These are phyloP conservation scores for Leishmania lainsoni DNA, from an alignment of 208 protist genomes.

Conservation along the genomic window DNA sequence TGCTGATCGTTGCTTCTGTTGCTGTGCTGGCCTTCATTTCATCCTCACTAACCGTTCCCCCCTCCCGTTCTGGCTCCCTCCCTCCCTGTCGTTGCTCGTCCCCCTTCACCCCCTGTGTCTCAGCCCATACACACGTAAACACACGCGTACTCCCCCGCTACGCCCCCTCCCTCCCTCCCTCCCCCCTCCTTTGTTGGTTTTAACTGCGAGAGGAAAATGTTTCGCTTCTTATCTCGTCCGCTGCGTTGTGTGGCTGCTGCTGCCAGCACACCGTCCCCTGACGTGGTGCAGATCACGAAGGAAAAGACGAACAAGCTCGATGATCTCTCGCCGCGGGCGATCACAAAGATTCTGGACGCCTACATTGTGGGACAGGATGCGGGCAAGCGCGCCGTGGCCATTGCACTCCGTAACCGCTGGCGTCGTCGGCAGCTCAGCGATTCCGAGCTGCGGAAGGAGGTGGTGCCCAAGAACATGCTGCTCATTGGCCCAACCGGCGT, in stretches of 20 bases:
- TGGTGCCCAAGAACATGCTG: slow-evolving; percentile 95
- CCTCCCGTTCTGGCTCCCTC: neutral
- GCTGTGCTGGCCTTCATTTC: neutral
- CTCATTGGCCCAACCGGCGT: slow-evolving; percentile 93
- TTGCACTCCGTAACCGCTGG: slow-evolving; percentile 97
- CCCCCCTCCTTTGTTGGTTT: too few relatives aligned
- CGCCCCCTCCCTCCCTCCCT: too few relatives aligned
- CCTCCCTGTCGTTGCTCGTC: neutral
- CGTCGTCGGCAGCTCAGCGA: slow-evolving; percentile 85
- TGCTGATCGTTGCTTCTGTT: slow-evolving; percentile 7
- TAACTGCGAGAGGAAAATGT: slow-evolving; percentile 31
- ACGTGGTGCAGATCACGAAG: slow-evolving; percentile 61
- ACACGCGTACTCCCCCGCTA: neutral
- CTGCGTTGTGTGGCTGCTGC: slow-evolving; percentile 32
- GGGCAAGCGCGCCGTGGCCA: slow-evolving; percentile 96
- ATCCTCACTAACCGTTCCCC: neutral
- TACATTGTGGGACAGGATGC: slow-evolving; percentile 97
- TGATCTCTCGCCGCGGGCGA: slow-evolving; percentile 88
- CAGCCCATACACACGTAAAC: neutral
- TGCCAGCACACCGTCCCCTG: slow-evolving; percentile 52
- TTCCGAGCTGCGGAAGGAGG: slow-evolving; percentile 73
- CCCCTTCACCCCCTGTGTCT: neutral
- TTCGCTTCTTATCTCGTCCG: slow-evolving; percentile 26
- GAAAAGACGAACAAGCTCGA: slow-evolving; percentile 65
- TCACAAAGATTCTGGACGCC: slow-evolving; percentile 92